Conservation (phyloP, 331 rosid species). For the Malus hybrid region DNA sequence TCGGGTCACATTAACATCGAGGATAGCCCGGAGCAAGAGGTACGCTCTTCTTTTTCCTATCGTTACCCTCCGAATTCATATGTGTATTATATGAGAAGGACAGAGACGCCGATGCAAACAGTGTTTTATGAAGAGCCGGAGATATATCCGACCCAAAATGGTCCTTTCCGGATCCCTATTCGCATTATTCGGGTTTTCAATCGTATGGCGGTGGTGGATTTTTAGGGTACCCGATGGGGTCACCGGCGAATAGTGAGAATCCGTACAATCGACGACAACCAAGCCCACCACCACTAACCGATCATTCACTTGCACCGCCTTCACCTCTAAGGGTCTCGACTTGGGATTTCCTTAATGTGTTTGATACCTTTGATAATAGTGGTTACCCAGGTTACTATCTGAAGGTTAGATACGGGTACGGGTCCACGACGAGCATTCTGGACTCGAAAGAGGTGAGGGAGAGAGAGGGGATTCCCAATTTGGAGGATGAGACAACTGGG, state of each 20-base stretch:
- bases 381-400: conserved; percentile 41
- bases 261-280: conserved; percentile 24
- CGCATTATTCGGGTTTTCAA: conserved; percentile 28
- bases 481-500: conserved; percentile 88
- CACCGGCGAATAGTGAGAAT: conserved; percentile 23
- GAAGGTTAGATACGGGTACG: conserved; percentile 33
- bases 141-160: conserved; percentile 27
- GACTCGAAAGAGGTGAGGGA: conserved; percentile 92
- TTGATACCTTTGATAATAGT: conserved; percentile 43
- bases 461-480: conserved; percentile 94
- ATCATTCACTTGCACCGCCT: conserved; percentile 65
- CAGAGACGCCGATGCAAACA: conserved; percentile 46
- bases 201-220: conserved; percentile 37
- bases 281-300: conserved; percentile 12
- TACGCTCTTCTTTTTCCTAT: conserved; percentile 9
- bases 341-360: conserved; percentile 83
- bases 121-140: conserved; percentile 50
- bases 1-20: conserved; percentile 55
- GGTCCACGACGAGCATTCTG: conserved; percentile 68
- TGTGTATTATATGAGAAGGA: conserved; percentile 58
- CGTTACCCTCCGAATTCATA: conserved; percentile 5
- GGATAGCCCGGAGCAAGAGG: conserved; percentile 34
- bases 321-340: conserved; percentile 72
- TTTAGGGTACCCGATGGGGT: conserved; percentile 49
- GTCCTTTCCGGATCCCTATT: conserved; percentile 35